Evolutionary conservation across 139 green algal species (phyloP).

Genomic region (Deuterostichococcus epilithicus): DNA sequence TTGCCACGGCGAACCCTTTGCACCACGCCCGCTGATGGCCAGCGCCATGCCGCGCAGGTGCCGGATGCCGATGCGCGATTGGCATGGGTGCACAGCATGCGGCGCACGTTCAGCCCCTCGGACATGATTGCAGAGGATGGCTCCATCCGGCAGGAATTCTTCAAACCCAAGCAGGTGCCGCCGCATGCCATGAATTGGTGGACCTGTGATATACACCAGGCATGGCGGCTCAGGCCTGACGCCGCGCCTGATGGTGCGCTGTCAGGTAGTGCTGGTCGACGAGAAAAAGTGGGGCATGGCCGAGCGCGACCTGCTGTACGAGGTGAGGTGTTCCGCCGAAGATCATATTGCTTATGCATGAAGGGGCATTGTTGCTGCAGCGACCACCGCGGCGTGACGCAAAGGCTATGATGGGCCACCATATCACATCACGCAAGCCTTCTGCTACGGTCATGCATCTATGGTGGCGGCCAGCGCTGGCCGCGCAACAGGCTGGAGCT

Average conservation of each 20-base stretch:
- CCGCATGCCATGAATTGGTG: background rate
- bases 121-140: constrained; percentile 62
- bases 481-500: no score
- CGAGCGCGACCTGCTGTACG: constrained; percentile 54
- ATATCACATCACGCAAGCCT: no score
- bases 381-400: no score
- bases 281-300: constrained; percentile 56
- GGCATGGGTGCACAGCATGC: constrained; percentile 53
- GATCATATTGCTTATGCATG: background rate
- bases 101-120: constrained; percentile 52
- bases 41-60: no score
- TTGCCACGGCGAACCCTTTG: no score
- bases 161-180: constrained; percentile 63
- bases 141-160: constrained; percentile 73
- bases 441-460: background rate
- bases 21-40: no score
- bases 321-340: constrained; percentile 20
- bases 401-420: no score
- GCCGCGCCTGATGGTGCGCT: constrained; percentile 29
- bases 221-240: constrained; percentile 6
- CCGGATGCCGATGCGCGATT: constrained; percentile 15
- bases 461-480: background rate
- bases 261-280: constrained; percentile 40
- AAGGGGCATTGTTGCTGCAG: no score
- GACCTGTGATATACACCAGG: background rate